Percentiles rank a stretch among this genome's conserved stretches.
These are phyloP conservation scores for Cetradonia linearis DNA, from an alignment of 495 filamentous ascomycete genomes.

Conservation along the genomic window DNA sequence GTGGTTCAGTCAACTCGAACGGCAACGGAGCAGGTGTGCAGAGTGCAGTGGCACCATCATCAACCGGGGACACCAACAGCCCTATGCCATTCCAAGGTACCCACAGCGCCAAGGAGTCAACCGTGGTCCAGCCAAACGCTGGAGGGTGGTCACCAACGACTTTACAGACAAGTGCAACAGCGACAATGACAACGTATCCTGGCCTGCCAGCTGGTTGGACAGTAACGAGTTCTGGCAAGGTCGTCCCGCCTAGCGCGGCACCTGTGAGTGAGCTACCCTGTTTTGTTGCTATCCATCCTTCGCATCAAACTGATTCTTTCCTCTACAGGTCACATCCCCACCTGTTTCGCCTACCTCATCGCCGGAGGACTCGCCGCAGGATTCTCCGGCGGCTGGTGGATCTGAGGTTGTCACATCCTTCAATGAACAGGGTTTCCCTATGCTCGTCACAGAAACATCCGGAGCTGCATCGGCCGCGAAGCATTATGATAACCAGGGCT, in stretches of 20 bases:
- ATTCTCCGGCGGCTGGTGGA: slow-evolving; percentile 36
- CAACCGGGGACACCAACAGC: slow-evolving; percentile 45
- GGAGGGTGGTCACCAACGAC: slow-evolving; percentile 52
- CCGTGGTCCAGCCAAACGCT: slow-evolving; percentile 40
- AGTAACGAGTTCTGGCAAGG: slow-evolving; percentile 57
- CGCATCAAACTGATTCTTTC: slow-evolving; percentile 27
- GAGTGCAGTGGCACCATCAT: slow-evolving; percentile 30
- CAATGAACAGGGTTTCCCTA: slow-evolving; percentile 36
- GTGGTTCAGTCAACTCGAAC: slow-evolving; percentile 52
- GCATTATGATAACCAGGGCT: slow-evolving; percentile 35
- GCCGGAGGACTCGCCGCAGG: slow-evolving; percentile 35
- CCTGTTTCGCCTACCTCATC: slow-evolving; percentile 37
- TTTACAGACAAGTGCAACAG: slow-evolving; percentile 32
- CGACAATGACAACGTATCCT: slow-evolving; percentile 35
- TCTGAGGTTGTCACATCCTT: slow-evolving; percentile 35
- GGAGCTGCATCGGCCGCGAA: slow-evolving; percentile 27
- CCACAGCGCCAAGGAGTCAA: slow-evolving; percentile 41
- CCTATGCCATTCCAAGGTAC: slow-evolving; percentile 59
- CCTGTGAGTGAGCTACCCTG: slow-evolving; percentile 42
- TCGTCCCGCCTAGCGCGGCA: slow-evolving; percentile 37
- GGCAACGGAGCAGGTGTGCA: slow-evolving; percentile 31
- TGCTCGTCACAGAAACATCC: slow-evolving; percentile 29
- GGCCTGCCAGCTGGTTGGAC: slow-evolving; percentile 63
- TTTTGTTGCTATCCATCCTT: slow-evolving; percentile 17
- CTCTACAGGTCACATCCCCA: slow-evolving; percentile 37